A percentile compares a stretch with the other conserved stretches of the same genome.
These are phyloP conservation scores for Gigaspora rosea DNA, from an alignment of 192 early-diverging fungal genomes.

Conservation along the genomic window DNA sequence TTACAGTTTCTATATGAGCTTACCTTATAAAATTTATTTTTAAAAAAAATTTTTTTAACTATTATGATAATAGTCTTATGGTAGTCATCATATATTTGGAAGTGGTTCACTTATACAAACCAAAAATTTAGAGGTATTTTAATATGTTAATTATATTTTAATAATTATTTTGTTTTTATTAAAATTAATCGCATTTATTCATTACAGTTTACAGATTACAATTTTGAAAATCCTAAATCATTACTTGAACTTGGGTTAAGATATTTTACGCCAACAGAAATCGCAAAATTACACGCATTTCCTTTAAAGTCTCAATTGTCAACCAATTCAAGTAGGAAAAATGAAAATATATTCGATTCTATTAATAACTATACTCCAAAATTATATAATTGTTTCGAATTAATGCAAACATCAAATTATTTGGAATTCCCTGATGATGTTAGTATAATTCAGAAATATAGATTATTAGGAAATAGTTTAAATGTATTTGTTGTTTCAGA, in stretches of 20 bases:
- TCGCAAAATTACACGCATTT: constrained; percentile 82
- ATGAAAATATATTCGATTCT: constrained; percentile 4
- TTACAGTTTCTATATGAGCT: not conserved
- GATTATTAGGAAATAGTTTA: constrained; percentile 85
- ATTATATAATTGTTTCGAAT: constrained; percentile 52
- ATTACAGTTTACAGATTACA: constrained; percentile 49
- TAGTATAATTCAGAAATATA: constrained; percentile 67
- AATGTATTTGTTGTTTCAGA: constrained; percentile 81
- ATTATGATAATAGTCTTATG: constrained; percentile 83
- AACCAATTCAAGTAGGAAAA: not conserved
- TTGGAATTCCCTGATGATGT: constrained; percentile 71
- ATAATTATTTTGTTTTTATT: not conserved
- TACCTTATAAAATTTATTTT: constrained; percentile 3
- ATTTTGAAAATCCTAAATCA: constrained; percentile 64
- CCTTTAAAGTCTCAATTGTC: constrained; percentile 44
- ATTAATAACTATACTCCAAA: constrained; percentile 38
- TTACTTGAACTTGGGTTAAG: constrained; percentile 71
- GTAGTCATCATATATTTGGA: constrained; percentile 73
- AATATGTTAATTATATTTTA: not conserved
- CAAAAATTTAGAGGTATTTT: constrained; percentile 58
- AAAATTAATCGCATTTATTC: not conserved
- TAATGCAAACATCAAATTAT: constrained; percentile 24
- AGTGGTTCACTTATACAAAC: constrained; percentile 83
- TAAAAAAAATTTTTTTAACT: constrained; percentile 38
- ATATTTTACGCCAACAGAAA: constrained; percentile 82